phyloP scores from a whole-genome alignment of 192 early-diverging fungal genomes.

The Geranomyces variabilis region DNA sequence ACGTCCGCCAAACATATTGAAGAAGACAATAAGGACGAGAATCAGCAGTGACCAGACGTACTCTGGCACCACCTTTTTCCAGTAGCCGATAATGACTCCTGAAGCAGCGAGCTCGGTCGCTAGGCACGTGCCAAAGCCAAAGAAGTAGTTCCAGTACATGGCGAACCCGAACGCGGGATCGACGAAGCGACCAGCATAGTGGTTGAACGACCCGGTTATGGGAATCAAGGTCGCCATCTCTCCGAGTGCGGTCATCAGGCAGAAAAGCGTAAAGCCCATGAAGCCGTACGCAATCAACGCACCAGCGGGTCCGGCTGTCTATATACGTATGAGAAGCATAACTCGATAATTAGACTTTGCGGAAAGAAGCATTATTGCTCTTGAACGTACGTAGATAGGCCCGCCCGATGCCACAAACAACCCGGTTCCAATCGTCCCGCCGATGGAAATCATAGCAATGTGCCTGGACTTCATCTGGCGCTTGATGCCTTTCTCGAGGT shows the following conservation, averaged over 20 bases:
- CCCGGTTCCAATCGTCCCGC: slow-evolving; percentile 66
- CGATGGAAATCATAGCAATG: slow-evolving; percentile 69
- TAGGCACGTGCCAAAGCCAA: neutral
- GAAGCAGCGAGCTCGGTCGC: slow-evolving; percentile 73
- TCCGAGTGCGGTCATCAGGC: slow-evolving; percentile 72
- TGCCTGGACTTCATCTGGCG: slow-evolving; percentile 51
- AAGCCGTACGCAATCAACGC: slow-evolving; percentile 71
- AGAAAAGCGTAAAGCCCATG: slow-evolving; percentile 54
- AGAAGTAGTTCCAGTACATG: slow-evolving; percentile 52
- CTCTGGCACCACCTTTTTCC: slow-evolving; percentile 50
- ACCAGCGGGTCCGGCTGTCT: slow-evolving; percentile 74
- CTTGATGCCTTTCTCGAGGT: slow-evolving; percentile 27
- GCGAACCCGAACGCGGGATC: slow-evolving; percentile 73
- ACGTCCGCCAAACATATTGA: slow-evolving; percentile 68
- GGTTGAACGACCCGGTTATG: slow-evolving; percentile 64
- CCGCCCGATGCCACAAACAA: slow-evolving; percentile 49
- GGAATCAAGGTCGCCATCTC: slow-evolving; percentile 85
- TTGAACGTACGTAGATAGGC: slow-evolving; percentile 34
- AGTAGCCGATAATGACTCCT: slow-evolving; percentile 72
- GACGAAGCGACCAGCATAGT: slow-evolving; percentile 63
- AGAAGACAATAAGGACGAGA: slow-evolving; percentile 55
- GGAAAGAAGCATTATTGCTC: too few relatives aligned
- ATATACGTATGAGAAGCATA: too few relatives aligned
- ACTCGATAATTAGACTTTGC: too few relatives aligned
- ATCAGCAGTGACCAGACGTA: slow-evolving; percentile 56